Conservation (phyloP, 192 early-diverging fungal genomes). For the Allomyces macrogynus region DNA sequence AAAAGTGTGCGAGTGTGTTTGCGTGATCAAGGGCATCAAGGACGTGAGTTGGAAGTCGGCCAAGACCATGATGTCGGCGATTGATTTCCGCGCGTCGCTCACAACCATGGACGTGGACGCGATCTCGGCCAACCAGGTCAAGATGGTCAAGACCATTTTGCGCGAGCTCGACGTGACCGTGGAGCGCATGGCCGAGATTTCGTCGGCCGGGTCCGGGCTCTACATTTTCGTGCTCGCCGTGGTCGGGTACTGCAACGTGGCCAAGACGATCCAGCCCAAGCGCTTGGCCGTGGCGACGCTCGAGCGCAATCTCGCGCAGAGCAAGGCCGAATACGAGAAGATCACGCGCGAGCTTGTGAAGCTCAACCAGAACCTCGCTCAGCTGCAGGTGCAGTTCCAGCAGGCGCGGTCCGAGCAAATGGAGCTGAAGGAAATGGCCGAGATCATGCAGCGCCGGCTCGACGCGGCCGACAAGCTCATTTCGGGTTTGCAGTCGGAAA, state of each 20-base stretch:
- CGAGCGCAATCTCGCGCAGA: slow-evolving; percentile 53
- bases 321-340: slow-evolving; percentile 43
- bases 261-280: slow-evolving; percentile 85
- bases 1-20: slow-evolving; percentile 91
- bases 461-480: slow-evolving; percentile 73
- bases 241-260: slow-evolving; percentile 77
- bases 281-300: slow-evolving; percentile 74
- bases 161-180: slow-evolving; percentile 74
- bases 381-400: slow-evolving; percentile 92
- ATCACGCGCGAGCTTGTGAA: slow-evolving; percentile 61
- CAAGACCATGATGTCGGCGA: slow-evolving; percentile 68
- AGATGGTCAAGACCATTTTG: slow-evolving; percentile 62
- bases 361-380: slow-evolving; percentile 68
- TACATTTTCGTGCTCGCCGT: slow-evolving; percentile 96
- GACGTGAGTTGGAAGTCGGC: slow-evolving; percentile 78
- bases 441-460: slow-evolving; percentile 74
- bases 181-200: slow-evolving; percentile 82
- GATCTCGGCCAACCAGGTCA: slow-evolving; percentile 51
- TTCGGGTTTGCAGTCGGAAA: slow-evolving; percentile 79
- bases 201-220: slow-evolving; percentile 92
- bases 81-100: slow-evolving; percentile 93
- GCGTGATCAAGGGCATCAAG: slow-evolving; percentile 72
- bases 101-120: slow-evolving; percentile 81
- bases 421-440: slow-evolving; percentile 76
- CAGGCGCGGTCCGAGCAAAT: slow-evolving; percentile 82